Evolutionary conservation across 2,329 filamentous ascomycete genomes (phyloP).

Genomic region (Coniochaeta sp.): DNA sequence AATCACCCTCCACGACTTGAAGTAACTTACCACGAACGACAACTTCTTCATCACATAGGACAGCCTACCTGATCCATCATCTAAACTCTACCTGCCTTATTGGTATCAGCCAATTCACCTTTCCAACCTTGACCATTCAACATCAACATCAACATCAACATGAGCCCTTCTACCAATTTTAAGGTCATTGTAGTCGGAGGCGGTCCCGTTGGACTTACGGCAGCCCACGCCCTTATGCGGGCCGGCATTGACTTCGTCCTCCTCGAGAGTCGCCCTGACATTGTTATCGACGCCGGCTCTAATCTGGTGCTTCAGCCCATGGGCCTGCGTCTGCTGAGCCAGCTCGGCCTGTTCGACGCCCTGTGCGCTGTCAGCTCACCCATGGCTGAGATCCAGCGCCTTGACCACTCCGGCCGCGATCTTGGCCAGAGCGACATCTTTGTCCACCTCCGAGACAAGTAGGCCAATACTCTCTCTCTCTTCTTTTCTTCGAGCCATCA

Average conservation of each 20-base stretch:
- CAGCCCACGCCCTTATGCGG: conserved; percentile 20
- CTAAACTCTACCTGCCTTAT: background rate
- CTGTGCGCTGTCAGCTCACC: conserved; percentile 15
- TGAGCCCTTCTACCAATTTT: conserved; percentile 5
- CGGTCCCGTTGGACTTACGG: conserved; percentile 19
- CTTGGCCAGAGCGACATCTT: conserved; percentile 17
- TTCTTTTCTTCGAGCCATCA: background rate
- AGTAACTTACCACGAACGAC: too few relatives aligned
- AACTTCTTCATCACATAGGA: too few relatives aligned
- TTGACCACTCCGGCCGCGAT: conserved; percentile 18
- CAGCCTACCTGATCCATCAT: background rate
- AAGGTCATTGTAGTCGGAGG: conserved; percentile 21
- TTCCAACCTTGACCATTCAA: background rate
- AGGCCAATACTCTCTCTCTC: background rate
- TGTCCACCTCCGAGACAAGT: conserved; percentile 16
- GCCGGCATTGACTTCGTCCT: conserved; percentile 28
- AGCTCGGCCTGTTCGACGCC: conserved; percentile 20
- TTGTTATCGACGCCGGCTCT: conserved; percentile 20
- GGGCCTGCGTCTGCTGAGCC: conserved; percentile 21
- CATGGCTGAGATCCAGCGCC: conserved; percentile 12
- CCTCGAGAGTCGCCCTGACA: conserved; percentile 22
- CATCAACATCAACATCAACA: too few relatives aligned
- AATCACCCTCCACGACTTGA: too few relatives aligned
- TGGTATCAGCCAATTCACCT: too few relatives aligned
- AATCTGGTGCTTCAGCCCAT: conserved; percentile 22